phyloP scores from a whole-genome alignment of 306 rosid species.

The Cucurbita pepo region DNA sequence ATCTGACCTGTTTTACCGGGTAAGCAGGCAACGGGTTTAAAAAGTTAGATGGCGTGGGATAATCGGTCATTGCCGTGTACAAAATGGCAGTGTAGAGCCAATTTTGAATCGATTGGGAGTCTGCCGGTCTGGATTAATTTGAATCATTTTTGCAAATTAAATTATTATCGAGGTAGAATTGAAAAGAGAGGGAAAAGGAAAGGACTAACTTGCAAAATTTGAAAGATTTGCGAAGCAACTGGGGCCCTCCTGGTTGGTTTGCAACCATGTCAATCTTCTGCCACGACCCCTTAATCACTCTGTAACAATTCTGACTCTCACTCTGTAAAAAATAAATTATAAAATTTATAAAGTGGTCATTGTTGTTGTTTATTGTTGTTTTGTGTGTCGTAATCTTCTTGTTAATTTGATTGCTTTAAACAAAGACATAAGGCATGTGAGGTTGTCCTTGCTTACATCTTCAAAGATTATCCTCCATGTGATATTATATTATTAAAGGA shows the following conservation, averaged over 20 bases:
- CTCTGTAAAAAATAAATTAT: constrained; percentile 16
- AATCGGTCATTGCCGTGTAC: constrained; percentile 71
- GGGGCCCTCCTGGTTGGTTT: constrained; percentile 17
- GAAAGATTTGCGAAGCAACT: constrained; percentile 38
- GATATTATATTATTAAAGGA: neutral
- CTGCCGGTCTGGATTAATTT: neutral
- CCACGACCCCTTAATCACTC: constrained; percentile 56
- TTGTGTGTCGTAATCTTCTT: neutral
- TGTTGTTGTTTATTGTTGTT: neutral
- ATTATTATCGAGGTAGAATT: too few species aligned
- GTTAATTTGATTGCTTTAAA: neutral
- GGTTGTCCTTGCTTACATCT: neutral
- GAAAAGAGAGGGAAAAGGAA: too few species aligned
- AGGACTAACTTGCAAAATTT: constrained; percentile 44
- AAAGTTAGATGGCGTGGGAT: constrained; percentile 79
- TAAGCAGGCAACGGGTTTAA: constrained; percentile 57
- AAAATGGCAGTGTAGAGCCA: constrained; percentile 37
- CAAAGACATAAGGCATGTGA: constrained; percentile 2
- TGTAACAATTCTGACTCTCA: constrained; percentile 71
- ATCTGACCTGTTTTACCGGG: constrained; percentile 57
- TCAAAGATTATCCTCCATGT: neutral
- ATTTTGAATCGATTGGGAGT: neutral
- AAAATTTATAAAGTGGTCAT: neutral
- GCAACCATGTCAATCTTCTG: constrained; percentile 22
- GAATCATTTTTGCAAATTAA: too few species aligned